Percentiles rank a stretch among this genome's conserved stretches.
Conservation (phyloP, 176 grass and related monocot genomes). For the Musa acuminata region DNA sequence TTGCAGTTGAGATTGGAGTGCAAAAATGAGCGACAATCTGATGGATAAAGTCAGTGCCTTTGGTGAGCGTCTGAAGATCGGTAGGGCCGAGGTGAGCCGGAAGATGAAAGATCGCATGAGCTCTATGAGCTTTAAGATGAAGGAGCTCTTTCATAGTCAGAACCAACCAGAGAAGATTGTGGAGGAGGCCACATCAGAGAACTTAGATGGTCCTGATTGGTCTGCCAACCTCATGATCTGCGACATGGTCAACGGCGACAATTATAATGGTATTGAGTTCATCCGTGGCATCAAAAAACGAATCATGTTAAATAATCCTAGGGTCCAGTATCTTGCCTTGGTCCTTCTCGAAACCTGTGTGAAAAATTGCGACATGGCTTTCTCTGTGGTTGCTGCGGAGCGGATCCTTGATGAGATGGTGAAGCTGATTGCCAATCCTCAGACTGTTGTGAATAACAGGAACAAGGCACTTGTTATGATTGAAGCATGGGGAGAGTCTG, state of each 20-base stretch:
- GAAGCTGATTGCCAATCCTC: slow-evolving; percentile 56
- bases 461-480: slow-evolving; percentile 76
- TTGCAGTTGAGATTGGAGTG: not conserved
- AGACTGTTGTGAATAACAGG: slow-evolving; percentile 61
- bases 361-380: slow-evolving; percentile 82
- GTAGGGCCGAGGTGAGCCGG: slow-evolving; percentile 53
- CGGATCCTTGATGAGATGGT: slow-evolving; percentile 84
- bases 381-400: slow-evolving; percentile 85
- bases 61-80: slow-evolving; percentile 57
- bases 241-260: slow-evolving; percentile 56
- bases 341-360: slow-evolving; percentile 65
- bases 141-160: slow-evolving; percentile 73
- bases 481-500: slow-evolving; percentile 86
- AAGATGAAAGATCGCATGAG: slow-evolving; percentile 67
- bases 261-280: slow-evolving; percentile 49
- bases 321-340: slow-evolving; percentile 67
- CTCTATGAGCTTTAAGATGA: slow-evolving; percentile 85
- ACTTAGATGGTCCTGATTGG: slow-evolving; percentile 55
- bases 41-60: slow-evolving; percentile 81
- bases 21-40: slow-evolving; percentile 60
- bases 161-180: slow-evolving; percentile 86
- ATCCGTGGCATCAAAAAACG: slow-evolving; percentile 70
- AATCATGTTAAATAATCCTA: slow-evolving; percentile 60
- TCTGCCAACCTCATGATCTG: slow-evolving; percentile 82
- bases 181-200: slow-evolving; percentile 56